phyloP scores from a whole-genome alignment of 106 monocot species.

The Allium cepa region DNA sequence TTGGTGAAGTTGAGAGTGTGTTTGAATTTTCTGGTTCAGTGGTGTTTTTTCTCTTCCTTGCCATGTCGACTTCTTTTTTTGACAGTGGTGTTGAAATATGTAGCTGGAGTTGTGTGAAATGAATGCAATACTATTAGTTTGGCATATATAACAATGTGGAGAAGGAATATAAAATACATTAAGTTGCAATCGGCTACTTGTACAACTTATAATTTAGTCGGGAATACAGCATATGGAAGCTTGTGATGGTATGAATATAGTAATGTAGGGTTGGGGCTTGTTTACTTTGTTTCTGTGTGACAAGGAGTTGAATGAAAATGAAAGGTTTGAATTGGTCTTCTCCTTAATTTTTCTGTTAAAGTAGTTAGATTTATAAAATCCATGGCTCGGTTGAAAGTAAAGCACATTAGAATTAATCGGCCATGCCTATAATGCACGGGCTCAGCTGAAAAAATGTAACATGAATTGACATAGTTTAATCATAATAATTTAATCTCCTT shows the following conservation, averaged over 20 bases:
- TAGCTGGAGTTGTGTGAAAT: neutral
- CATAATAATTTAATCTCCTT: neutral
- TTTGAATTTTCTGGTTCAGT: neutral
- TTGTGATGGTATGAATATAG: neutral
- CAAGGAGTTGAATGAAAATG: constrained; percentile 1
- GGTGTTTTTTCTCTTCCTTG: constrained; percentile 22
- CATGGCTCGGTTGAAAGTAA: neutral
- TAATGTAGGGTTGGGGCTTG: neutral
- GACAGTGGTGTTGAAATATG: neutral
- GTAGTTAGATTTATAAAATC: neutral
- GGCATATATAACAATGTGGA: neutral
- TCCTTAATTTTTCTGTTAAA: neutral
- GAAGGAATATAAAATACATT: neutral
- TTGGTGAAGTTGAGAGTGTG: neutral
- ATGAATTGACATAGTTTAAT: too few relatives aligned
- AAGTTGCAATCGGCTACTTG: constrained; percentile 4
- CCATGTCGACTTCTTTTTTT: neutral
- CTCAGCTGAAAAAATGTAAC: too few relatives aligned
- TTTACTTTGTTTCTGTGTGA: constrained; percentile 2
- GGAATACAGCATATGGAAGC: constrained; percentile 9
- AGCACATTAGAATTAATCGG: neutral
- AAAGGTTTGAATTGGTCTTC: constrained; percentile 7
- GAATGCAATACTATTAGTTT: neutral
- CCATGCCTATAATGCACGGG: neutral
- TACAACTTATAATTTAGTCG: neutral